phyloP scores from a whole-genome alignment of 2,329 filamentous ascomycete genomes.

The Chalaropsis thielavioides region DNA sequence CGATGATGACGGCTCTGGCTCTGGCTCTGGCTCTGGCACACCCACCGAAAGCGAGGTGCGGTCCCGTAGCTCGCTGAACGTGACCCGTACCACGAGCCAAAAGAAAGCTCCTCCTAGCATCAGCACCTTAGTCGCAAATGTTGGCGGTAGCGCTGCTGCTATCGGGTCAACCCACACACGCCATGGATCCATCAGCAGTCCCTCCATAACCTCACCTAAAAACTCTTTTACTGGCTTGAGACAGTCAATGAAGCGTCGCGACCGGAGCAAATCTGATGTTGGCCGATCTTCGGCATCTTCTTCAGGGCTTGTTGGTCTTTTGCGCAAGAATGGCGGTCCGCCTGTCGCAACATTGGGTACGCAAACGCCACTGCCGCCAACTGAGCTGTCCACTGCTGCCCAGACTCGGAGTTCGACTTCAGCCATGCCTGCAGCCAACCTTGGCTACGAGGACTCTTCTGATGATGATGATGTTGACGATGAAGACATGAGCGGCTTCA shows the following conservation, averaged over 20 bases:
- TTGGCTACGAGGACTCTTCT: constrained; percentile 32
- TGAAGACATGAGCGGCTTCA: constrained; percentile 44
- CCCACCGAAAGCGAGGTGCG: constrained; percentile 7
- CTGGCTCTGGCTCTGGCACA: constrained; percentile 5
- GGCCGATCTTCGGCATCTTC: constrained; percentile 28
- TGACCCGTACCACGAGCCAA: constrained; percentile 39
- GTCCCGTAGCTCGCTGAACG: constrained; percentile 31
- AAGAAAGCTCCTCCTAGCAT: constrained; percentile 38
- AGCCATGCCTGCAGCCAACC: not conserved
- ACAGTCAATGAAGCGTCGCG: constrained; percentile 33
- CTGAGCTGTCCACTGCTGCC: not conserved
- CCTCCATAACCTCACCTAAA: constrained; percentile 40
- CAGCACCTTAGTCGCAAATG: constrained; percentile 42
- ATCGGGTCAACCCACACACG: constrained; percentile 40
- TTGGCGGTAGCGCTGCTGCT: constrained; percentile 40
- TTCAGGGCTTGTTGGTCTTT: constrained; percentile 35
- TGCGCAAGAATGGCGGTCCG: constrained; percentile 39
- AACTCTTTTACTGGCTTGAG: constrained; percentile 27
- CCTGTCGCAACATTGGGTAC: constrained; percentile 34
- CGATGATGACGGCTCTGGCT: constrained; percentile 1
- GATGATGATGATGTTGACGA: constrained; percentile 51
- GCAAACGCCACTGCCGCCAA: not conserved
- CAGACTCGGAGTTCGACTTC: no score
- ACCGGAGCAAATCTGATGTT: constrained; percentile 40
- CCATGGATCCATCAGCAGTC: constrained; percentile 40